Base-by-base conservation (phyloP, 2,329 filamentous ascomycete genomes). In the Penicillium sp. region DNA sequence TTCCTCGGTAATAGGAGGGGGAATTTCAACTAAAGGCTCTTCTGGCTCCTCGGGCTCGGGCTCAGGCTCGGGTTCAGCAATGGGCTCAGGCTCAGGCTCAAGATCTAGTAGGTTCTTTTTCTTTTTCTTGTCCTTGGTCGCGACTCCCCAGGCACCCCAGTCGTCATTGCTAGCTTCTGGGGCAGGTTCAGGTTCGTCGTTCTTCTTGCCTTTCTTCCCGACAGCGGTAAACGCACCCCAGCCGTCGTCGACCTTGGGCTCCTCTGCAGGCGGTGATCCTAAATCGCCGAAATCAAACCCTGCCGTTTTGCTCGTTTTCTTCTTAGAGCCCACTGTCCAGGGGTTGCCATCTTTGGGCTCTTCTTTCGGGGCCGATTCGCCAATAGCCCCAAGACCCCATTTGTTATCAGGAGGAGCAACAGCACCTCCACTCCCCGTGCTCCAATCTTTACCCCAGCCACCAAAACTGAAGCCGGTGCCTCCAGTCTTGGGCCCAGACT, bases 361-460 rank as follows among this genome's bases (percentile, higher is more conserved):
- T 12, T 68, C 64, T 49, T 69, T 67, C 15, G 66, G 62, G 21
- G 65, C 61, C 15, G 63, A 59, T 13, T 67, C 65, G 45, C 64
- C 68, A 16, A 71, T 58, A 24, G 72, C 72, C 43, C 74, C 70
- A 56, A 78, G 77, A 45, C 63, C 67, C 76, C 74, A 80, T 52
- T 71, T 72, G 49, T 64, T 73, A 42, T 44, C 51, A 2, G 53
- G 41, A 18, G 47, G 49, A 6, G 50, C 38, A 39, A 4, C 36
- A 39, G 3, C n/a, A 36, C 33, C 36, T 13, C 36, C 34, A 38
- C 34, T 42, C 2, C 60, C 58, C 4, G 59, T 78, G 56, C 72
- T 76, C 82, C 84, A 86, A 58, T 76, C 81, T 53, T 79, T 78
- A 31, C 83, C 83, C 83, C 85, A 88, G 36, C 76, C 73, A 45